Evolutionary conservation across 768 basidiomycete genomes (phyloP).

Genomic region (Pleurotus djamor): DNA sequence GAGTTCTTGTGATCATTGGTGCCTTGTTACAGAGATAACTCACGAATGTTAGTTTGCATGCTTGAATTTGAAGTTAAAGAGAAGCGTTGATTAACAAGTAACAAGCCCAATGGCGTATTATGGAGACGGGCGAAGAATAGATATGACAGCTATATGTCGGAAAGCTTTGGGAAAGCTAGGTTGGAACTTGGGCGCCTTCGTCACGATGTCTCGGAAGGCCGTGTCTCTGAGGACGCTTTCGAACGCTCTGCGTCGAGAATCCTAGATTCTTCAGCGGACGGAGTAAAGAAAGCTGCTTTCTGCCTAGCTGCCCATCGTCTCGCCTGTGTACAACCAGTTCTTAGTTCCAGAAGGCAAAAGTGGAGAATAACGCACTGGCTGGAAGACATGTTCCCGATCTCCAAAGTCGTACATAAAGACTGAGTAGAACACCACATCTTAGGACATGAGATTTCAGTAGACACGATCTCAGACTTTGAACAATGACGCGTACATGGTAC

Average conservation of each 20-base stretch:
- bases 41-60: too few species aligned
- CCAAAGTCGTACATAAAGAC: slow-evolving; percentile 68
- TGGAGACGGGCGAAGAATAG: too few species aligned
- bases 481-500: slow-evolving; percentile 46
- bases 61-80: too few species aligned
- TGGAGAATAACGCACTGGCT: slow-evolving; percentile 43
- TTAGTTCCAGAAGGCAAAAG: neutral
- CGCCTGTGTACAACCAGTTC: slow-evolving; percentile 29
- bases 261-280: slow-evolving; percentile 56
- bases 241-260: slow-evolving; percentile 19
- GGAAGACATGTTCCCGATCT: slow-evolving; percentile 70
- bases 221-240: neutral
- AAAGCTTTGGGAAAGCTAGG: too few species aligned
- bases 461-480: neutral
- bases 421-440: slow-evolving; percentile 54
- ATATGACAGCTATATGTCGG: too few species aligned
- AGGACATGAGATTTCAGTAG: neutral
- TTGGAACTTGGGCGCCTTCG: too few species aligned
- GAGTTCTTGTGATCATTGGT: too few species aligned
- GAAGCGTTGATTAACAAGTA: too few species aligned
- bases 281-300: slow-evolving; percentile 51
- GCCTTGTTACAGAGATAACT: too few species aligned
- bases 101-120: too few species aligned
- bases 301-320: slow-evolving; percentile 55
- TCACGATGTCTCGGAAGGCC: too few species aligned